Base-by-base conservation (phyloP, 441 rosid species). In the Adansonia gregorii region DNA sequence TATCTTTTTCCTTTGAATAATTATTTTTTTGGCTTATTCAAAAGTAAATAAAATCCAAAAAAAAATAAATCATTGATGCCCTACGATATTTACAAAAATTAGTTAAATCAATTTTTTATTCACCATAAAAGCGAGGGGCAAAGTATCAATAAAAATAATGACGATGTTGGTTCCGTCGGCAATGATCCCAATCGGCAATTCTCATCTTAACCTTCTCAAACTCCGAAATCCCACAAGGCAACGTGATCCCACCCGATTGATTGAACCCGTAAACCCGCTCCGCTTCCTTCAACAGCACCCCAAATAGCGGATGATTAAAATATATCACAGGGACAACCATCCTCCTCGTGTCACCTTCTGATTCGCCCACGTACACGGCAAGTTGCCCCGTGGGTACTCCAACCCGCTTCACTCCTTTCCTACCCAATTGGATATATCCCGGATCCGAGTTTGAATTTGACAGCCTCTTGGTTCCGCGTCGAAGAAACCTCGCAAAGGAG, bases 161-260 rank as follows among this genome's bases (percentile, higher is more conserved):
- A 70, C 52, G 56, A 48, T 54, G 71, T 5, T 61, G 79, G n/a
- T 72, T 82, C 48, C 82, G 72, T 67, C 80, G 79, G 85, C 81
- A 75, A 68, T 77, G 79, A 74, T 88, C 86, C 89, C 94, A 83
- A 46, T 85, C 84, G 39, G 87, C 90, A 46, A 93, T 91, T 70
- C 91, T 89, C 90, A 63, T 86, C 85, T 88, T 87, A 46, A 93
- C 91, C 76, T 87, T 91, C 84, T 91, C 95, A 73, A 93, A 89
- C 84, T 91, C 91, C 51, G 95, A 89, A 35, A 88, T 81, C 79
- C 87, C 82, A 68, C 94, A 89, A 0, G 97, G 97, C n/a, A 93
- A 78, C 14, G 83, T 88, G 71, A 90, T 91, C 85, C 92, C 88
- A 66, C 95, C 92, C 41, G 88, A 83, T 73, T 90, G 92, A 56